A percentile compares a stretch with the other conserved stretches of the same genome.
phyloP scores from a whole-genome alignment of 495 filamentous ascomycete genomes.

The Recurvomyces mirabilis region DNA sequence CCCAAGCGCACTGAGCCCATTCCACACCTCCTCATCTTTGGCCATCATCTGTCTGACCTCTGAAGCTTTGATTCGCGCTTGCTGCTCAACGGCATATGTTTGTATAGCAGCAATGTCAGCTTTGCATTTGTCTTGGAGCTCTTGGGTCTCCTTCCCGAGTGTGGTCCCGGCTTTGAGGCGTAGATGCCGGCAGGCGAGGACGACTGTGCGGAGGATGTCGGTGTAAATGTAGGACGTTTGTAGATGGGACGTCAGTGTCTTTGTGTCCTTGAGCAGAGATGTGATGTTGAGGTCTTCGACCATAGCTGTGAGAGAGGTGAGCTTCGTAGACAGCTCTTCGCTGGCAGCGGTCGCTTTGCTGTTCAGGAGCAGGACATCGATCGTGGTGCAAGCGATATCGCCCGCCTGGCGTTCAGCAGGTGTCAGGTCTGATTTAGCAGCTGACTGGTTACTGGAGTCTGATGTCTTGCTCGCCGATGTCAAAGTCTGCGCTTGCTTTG shows the following conservation, averaged over 20 bases:
- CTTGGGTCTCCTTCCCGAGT: not conserved
- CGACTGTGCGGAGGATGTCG: conserved; percentile 6
- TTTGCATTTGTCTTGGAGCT: not conserved
- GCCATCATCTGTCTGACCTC: conserved; percentile 1
- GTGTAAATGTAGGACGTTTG: conserved; percentile 3
- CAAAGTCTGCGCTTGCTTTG: not conserved
- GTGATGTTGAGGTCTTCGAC: conserved; percentile 4
- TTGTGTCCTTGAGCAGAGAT: not conserved
- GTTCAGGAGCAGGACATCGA: not conserved
- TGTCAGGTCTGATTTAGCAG: no score
- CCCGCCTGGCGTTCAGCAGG: not conserved
- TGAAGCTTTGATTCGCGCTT: not conserved
- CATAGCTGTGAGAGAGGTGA: not conserved
- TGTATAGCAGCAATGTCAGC: not conserved
- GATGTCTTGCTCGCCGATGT: not conserved
- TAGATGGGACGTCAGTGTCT: conserved; percentile 3
- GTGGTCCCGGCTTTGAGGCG: not conserved
- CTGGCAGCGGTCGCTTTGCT: not conserved
- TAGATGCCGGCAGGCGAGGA: not conserved
- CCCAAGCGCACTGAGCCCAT: conserved; percentile 1
- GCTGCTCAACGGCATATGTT: conserved; percentile 2
- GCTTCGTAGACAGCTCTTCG: not conserved
- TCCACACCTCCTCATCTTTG: not conserved
- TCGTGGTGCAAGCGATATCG: not conserved
- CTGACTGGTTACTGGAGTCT: no score